These are phyloP conservation scores for Pseudogymnoascus sp. DNA, from an alignment of 2,329 filamentous ascomycete species.

Conservation along the genomic window DNA sequence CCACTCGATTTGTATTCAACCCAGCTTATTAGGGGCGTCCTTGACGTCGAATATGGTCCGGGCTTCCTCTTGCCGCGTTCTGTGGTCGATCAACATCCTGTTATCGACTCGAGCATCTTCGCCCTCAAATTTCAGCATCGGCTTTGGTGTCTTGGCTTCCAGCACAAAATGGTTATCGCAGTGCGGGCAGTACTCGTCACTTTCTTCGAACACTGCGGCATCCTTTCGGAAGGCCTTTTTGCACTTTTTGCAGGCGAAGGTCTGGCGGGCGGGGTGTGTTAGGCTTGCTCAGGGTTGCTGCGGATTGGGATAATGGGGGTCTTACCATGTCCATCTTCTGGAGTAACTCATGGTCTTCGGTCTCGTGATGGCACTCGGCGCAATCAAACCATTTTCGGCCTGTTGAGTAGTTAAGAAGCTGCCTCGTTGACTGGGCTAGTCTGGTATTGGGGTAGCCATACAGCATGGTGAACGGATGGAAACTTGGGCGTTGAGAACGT, in stretches of 20 bases:
- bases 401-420: constrained; percentile 31
- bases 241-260: constrained; percentile 97
- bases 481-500: constrained; percentile 96
- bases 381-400: constrained; percentile 99
- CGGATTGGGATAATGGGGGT: constrained; percentile 1
- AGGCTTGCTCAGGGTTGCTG: constrained; percentile 12
- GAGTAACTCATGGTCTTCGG: constrained; percentile 67
- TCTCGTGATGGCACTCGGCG: constrained; percentile 84
- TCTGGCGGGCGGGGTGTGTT: constrained; percentile 28
- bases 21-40: constrained; percentile 67
- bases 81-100: constrained; percentile 89
- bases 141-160: constrained; percentile 78
- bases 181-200: constrained; percentile 97
- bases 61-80: constrained; percentile 53
- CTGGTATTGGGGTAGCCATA: constrained; percentile 39
- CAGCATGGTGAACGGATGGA: constrained; percentile 94
- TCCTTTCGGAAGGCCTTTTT: constrained; percentile 97
- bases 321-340: constrained; percentile 75
- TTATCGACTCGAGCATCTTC: constrained; percentile 82
- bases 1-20: constrained; percentile 43
- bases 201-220: constrained; percentile 83
- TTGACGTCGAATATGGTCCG: constrained; percentile 71
- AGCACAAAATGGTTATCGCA: constrained; percentile 98
- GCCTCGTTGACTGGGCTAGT: neutral
- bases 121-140: constrained; percentile 79